A percentile compares a stretch with the other conserved stretches of the same genome.
phyloP scores from a whole-genome alignment of 2,329 filamentous ascomycete species.

The Arthrobotrys conoides region DNA sequence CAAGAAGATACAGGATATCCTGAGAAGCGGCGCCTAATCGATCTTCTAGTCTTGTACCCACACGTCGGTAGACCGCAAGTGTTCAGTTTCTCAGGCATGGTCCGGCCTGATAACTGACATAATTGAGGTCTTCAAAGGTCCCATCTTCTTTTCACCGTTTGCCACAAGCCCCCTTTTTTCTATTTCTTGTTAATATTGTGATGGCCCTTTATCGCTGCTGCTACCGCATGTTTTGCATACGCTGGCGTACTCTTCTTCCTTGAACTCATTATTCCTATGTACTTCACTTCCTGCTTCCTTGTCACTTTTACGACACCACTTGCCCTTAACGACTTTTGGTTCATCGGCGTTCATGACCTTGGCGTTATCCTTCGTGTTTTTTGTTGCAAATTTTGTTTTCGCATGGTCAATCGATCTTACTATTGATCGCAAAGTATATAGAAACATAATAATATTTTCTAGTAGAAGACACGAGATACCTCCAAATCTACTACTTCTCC shows the following conservation, averaged over 20 bases:
- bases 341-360: constrained; percentile 12
- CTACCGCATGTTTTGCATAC: not conserved
- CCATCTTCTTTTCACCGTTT: not conserved
- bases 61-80: no score
- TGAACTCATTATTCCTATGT: not conserved
- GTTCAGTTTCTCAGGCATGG: no score
- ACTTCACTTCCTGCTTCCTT: not conserved
- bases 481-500: not conserved
- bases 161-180: not conserved
- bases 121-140: no score
- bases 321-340: not conserved
- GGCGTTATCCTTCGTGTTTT: constrained; percentile 8
- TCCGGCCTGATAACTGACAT: no score
- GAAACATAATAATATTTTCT: constrained; percentile 10
- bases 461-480: not conserved
- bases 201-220: not conserved
- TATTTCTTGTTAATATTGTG: constrained; percentile 14
- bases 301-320: not conserved
- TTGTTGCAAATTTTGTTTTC: not conserved
- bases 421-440: constrained; percentile 7
- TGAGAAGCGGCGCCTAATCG: constrained; percentile 20
- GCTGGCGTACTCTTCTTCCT: not conserved
- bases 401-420: constrained; percentile 2
- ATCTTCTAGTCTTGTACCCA: not conserved
- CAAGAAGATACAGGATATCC: constrained; percentile 53